phyloP scores from a whole-genome alignment of 148 eudicot genomes.

The Oxyria digyna region DNA sequence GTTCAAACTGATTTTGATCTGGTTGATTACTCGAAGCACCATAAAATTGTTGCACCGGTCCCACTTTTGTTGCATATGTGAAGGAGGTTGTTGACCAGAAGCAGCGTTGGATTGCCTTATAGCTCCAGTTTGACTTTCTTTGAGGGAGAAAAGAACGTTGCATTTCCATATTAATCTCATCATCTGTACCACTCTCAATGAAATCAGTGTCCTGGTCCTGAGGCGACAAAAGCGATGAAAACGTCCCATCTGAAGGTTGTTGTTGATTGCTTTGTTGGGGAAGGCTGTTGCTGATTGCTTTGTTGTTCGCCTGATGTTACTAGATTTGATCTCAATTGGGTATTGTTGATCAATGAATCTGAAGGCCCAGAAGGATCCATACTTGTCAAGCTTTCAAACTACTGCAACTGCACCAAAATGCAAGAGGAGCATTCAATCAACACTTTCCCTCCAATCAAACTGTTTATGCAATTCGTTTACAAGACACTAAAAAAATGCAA shows the following conservation, averaged over 20 bases:
- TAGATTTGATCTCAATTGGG: conserved; percentile 40
- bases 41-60: too few species aligned
- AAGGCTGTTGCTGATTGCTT: too few species aligned
- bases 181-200: conserved; percentile 29
- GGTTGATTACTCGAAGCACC: too few species aligned
- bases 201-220: conserved; percentile 52
- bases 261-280: too few species aligned
- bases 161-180: conserved; percentile 31
- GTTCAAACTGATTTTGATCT: too few species aligned
- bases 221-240: conserved; percentile 50
- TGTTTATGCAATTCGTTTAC: conserved; percentile 15
- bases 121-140: too few species aligned
- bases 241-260: conserved; percentile 48
- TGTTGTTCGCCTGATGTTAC: conserved; percentile 58
- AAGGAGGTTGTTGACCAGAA: conserved; percentile 44
- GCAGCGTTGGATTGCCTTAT: too few species aligned
- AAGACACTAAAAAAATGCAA: background rate
- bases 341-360: background rate
- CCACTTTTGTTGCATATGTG: conserved; percentile 23
- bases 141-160: conserved; percentile 17
- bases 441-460: conserved; percentile 15
- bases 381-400: background rate
- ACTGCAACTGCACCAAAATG: background rate
- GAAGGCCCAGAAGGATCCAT: conserved; percentile 87
- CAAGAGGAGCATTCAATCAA: conserved; percentile 3